Evolutionary conservation across 495 filamentous ascomycete genomes (phyloP).

Genomic region (Penicillium alfredii): DNA sequence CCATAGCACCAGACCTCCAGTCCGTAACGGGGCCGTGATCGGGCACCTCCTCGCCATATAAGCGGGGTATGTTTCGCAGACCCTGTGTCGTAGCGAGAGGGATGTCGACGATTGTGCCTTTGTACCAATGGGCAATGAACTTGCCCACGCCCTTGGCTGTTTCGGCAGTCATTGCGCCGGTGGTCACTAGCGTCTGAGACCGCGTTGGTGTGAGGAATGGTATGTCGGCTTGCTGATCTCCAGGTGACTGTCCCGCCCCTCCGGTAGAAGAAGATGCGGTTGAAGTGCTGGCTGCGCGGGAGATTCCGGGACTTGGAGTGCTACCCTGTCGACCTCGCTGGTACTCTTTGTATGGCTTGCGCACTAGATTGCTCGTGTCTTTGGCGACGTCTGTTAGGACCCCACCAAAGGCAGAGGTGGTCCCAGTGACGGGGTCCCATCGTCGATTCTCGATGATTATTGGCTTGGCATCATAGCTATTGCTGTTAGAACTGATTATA

Average conservation of each 20-base stretch:
- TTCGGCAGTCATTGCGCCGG: slow-evolving; percentile 23
- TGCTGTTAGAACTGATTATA: too few relatives aligned
- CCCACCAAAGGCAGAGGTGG: slow-evolving; percentile 31
- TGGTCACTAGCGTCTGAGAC: slow-evolving; percentile 7
- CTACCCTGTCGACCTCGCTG: slow-evolving; percentile 4
- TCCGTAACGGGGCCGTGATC: slow-evolving; percentile 30
- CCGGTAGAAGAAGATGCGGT: neutral
- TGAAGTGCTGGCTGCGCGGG: neutral
- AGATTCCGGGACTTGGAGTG: neutral
- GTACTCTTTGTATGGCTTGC: slow-evolving; percentile 16
- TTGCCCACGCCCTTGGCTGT: slow-evolving; percentile 30
- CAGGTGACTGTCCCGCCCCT: too few relatives aligned
- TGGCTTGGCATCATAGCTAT: slow-evolving; percentile 9
- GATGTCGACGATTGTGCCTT: slow-evolving; percentile 53
- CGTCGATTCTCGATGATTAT: slow-evolving; percentile 22
- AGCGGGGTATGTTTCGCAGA: slow-evolving; percentile 73
- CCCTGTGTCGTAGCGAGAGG: slow-evolving; percentile 69
- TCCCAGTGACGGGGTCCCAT: slow-evolving; percentile 34
- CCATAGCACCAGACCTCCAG: slow-evolving; percentile 30
- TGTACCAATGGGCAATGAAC: slow-evolving; percentile 23
- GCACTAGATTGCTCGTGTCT: slow-evolving; percentile 15
- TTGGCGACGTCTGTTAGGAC: slow-evolving; percentile 2
- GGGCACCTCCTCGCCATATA: slow-evolving; percentile 60
- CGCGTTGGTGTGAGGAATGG: too few relatives aligned
- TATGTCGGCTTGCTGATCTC: too few relatives aligned